Conservation (phyloP, 768 basidiomycete species). For the Rhizopogon roseolus region DNA sequence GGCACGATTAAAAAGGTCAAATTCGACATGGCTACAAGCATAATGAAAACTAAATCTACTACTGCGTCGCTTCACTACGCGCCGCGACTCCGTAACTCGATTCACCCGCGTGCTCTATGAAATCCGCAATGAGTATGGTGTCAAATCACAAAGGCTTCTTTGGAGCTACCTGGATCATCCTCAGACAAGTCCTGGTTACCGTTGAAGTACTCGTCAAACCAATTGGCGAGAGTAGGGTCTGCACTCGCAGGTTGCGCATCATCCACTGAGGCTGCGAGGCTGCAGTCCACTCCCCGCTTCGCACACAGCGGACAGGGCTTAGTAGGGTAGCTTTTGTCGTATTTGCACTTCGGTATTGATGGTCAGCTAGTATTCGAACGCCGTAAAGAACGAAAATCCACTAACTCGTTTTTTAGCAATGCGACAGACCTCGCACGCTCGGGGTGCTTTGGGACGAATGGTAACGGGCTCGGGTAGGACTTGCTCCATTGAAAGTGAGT, state of each 20-base stretch:
- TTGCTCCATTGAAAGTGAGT: not conserved
- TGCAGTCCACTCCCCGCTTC: constrained; percentile 8
- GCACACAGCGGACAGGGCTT: constrained; percentile 19
- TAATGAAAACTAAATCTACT: not conserved
- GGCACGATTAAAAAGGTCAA: not conserved
- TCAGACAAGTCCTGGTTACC: not conserved
- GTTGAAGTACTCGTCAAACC: not conserved
- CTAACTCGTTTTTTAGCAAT: not conserved
- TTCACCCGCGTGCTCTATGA: not conserved
- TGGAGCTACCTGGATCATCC: not conserved
- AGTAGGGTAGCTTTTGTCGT: constrained; percentile 7
- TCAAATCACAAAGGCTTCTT: not conserved
- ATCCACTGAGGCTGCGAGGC: constrained; percentile 1
- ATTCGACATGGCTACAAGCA: not conserved
- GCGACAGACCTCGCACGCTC: not conserved
- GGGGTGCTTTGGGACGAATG: not conserved
- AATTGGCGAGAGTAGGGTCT: not conserved
- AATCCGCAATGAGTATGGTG: not conserved
- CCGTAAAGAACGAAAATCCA: not conserved
- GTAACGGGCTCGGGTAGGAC: not conserved
- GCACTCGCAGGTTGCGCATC: not conserved
- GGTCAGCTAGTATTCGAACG: not conserved
- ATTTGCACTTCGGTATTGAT: constrained; percentile 4
- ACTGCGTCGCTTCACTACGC: too few species aligned
- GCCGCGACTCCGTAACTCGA: not conserved